A percentile compares a stretch with the other conserved stretches of the same genome.
Evolutionary conservation across 2,329 filamentous ascomycete species (phyloP).

Genomic region (Diaporthe caulivora): DNA sequence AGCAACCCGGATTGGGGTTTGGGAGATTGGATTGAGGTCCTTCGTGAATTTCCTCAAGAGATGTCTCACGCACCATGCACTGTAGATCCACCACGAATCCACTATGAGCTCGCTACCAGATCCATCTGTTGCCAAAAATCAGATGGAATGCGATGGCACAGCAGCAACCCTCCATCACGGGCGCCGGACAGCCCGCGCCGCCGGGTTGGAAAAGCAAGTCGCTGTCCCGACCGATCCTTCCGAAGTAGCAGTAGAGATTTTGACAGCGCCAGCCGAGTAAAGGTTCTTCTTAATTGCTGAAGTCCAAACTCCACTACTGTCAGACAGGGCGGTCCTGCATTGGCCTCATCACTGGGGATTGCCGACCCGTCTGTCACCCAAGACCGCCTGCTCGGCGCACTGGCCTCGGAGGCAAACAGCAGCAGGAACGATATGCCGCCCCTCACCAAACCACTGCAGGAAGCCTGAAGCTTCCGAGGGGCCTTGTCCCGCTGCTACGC

Average conservation of each 20-base stretch:
- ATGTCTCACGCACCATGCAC: slow-evolving; percentile 18
- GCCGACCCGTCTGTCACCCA: slow-evolving; percentile 1
- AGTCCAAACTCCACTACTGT: slow-evolving; percentile 11
- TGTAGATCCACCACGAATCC: slow-evolving; percentile 16
- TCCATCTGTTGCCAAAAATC: slow-evolving; percentile 8
- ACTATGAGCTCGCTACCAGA: slow-evolving; percentile 18
- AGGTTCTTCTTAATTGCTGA: not conserved
- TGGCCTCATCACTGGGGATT: not conserved
- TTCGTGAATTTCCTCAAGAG: slow-evolving; percentile 10
- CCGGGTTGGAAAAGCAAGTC: slow-evolving; percentile 9
- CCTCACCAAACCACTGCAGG: not conserved
- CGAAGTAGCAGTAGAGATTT: slow-evolving; percentile 17
- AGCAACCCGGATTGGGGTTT: not conserved
- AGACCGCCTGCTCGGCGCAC: not conserved
- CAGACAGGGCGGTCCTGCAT: slow-evolving; percentile 3
- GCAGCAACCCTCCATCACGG: slow-evolving; percentile 5
- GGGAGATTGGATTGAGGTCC: slow-evolving; percentile 18
- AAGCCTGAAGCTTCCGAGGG: not conserved
- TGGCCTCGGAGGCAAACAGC: not conserved
- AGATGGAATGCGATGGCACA: not conserved
- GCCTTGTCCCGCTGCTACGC: not conserved
- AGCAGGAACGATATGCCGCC: not conserved
- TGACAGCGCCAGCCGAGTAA: slow-evolving; percentile 24
- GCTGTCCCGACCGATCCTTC: slow-evolving; percentile 20
- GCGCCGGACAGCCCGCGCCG: slow-evolving; percentile 6